phyloP scores from a whole-genome alignment of 139 green algal species.

The Chlorella sp. region DNA sequence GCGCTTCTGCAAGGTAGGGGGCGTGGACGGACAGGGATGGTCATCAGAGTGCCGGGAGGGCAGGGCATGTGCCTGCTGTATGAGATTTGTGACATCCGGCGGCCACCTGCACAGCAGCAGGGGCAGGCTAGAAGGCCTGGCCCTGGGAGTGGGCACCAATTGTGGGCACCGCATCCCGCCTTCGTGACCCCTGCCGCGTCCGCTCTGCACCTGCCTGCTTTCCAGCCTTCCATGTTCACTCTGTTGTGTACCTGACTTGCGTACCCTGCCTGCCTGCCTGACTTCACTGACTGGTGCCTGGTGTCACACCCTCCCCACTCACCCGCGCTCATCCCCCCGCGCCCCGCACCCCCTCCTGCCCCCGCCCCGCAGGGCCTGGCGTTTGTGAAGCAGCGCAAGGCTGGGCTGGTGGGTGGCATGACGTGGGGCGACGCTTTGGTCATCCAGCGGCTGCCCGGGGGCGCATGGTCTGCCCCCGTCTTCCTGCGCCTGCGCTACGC shows the following conservation, averaged over 20 bases:
- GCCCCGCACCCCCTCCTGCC: neutral
- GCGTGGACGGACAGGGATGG: neutral
- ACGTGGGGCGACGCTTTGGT: constrained; percentile 37
- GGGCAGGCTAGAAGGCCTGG: too few species aligned
- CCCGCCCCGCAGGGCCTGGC: constrained; percentile 10
- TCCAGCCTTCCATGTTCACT: too few species aligned
- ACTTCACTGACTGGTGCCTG: neutral
- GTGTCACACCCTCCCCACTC: neutral
- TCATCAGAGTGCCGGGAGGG: neutral
- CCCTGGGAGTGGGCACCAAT: too few species aligned
- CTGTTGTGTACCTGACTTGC: too few species aligned
- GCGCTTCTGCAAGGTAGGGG: constrained; percentile 5
- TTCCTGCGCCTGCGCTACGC: constrained; percentile 25
- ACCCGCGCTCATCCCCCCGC: neutral
- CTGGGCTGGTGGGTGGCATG: constrained; percentile 7
- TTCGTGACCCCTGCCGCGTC: too few species aligned
- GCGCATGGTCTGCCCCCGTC: constrained; percentile 33
- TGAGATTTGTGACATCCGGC: neutral
- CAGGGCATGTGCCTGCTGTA: neutral
- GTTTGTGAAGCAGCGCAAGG: constrained; percentile 39
- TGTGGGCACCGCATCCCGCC: too few species aligned
- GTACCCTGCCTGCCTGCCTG: neutral
- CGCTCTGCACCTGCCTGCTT: too few species aligned
- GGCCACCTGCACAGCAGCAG: neutral
- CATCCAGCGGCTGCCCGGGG: constrained; percentile 20